A percentile compares a stretch with the other conserved stretches of the same genome.
Conservation (phyloP, 228 moss, liverwort and hornwort species). For the Sphagnum magellanicum region DNA sequence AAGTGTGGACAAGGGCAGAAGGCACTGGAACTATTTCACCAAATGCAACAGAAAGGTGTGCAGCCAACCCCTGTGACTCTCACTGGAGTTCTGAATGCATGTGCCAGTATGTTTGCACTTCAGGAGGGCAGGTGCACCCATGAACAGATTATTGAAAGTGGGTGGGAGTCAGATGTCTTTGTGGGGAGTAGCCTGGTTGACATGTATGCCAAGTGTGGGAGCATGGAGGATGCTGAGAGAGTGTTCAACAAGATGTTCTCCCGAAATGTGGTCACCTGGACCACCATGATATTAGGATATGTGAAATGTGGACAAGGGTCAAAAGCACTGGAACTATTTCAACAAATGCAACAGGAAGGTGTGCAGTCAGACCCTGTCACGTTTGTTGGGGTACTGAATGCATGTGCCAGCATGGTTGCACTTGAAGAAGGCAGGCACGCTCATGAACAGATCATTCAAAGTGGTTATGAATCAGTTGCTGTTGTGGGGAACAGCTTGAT, state of each 20-base stretch:
- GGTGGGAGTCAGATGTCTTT: constrained; percentile 21
- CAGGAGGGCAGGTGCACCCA: constrained; percentile 24
- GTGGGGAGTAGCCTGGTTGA: constrained; percentile 34
- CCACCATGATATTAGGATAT: constrained; percentile 36
- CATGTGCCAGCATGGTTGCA: constrained; percentile 18
- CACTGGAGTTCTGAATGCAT: constrained; percentile 34
- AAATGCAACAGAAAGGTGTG: constrained; percentile 26
- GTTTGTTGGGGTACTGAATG: constrained; percentile 42
- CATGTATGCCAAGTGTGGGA: constrained; percentile 45
- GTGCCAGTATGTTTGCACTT: constrained; percentile 4
- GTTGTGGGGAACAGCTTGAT: constrained; percentile 40
- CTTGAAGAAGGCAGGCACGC: constrained; percentile 24
- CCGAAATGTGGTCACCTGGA: constrained; percentile 42
- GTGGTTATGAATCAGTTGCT: constrained; percentile 17
- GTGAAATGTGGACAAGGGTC: constrained; percentile 20
- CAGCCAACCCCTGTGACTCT: constrained; percentile 34
- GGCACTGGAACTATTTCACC: constrained; percentile 17
- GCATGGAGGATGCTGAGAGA: constrained; percentile 20
- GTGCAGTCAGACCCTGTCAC: constrained; percentile 18
- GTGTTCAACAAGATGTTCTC: constrained; percentile 17
- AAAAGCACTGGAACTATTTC: constrained; percentile 30
- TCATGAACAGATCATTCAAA: constrained; percentile 15
- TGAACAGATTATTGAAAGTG: constrained; percentile 10
- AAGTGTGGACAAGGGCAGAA: constrained; percentile 13
- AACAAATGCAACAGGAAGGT: constrained; percentile 29